Evolutionary conservation across 2,329 filamentous ascomycete genomes (phyloP).

Genomic region (Arthrobotrys megalospora): DNA sequence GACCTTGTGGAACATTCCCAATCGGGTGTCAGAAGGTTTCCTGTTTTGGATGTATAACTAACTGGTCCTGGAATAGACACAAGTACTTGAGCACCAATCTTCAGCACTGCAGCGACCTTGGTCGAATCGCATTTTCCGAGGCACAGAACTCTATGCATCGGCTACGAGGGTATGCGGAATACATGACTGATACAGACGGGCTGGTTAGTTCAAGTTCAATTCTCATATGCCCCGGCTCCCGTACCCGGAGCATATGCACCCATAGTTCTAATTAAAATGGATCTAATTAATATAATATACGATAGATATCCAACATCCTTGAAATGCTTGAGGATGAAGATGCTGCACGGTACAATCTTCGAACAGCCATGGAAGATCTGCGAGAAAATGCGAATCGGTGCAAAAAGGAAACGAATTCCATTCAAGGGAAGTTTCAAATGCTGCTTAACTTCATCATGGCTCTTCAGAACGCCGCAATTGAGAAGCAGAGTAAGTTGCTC

Average conservation of each 20-base stretch:
- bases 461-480: slow-evolving; percentile 33
- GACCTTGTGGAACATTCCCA: slow-evolving; percentile 8
- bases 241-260: neutral
- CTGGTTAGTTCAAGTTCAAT: slow-evolving; percentile 14
- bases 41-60: neutral
- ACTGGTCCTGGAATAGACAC: slow-evolving; percentile 8
- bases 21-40: slow-evolving; percentile 5
- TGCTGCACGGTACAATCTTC: slow-evolving; percentile 38
- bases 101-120: slow-evolving; percentile 41
- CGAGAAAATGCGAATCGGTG: slow-evolving; percentile 44
- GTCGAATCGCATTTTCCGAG: slow-evolving; percentile 33
- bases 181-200: slow-evolving; percentile 36
- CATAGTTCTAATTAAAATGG: neutral
- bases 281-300: neutral
- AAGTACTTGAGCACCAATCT: slow-evolving; percentile 51
- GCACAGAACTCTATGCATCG: slow-evolving; percentile 45
- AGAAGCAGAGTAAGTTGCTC: slow-evolving; percentile 20
- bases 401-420: slow-evolving; percentile 31
- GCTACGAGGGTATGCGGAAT: slow-evolving; percentile 25
- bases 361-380: slow-evolving; percentile 41
- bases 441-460: slow-evolving; percentile 44
- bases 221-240: neutral
- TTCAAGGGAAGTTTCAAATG: slow-evolving; percentile 35
- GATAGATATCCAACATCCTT: slow-evolving; percentile 44
- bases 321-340: slow-evolving; percentile 50